These are phyloP conservation scores for Macrolepiota fuliginosa DNA, from an alignment of 768 basidiomycete genomes.

Conservation along the genomic window DNA sequence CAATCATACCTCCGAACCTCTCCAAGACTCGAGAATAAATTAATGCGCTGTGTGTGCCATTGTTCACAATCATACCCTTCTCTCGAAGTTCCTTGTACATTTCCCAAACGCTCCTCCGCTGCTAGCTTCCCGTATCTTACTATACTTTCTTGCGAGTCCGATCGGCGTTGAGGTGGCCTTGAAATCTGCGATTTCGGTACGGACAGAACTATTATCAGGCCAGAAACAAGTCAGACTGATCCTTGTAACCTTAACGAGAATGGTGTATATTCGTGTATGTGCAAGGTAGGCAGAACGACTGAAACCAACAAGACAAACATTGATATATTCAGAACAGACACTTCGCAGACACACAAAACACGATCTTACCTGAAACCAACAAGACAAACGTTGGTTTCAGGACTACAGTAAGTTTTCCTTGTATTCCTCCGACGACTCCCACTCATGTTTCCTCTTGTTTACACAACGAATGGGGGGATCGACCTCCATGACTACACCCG, in stretches of 20 bases:
- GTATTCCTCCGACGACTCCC: too few relatives aligned
- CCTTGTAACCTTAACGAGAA: neutral
- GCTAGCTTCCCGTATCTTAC: neutral
- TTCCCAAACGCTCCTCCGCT: neutral
- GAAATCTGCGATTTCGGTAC: neutral
- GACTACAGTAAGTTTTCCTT: too few relatives aligned
- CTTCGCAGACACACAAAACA: too few relatives aligned
- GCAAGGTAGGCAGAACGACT: too few relatives aligned
- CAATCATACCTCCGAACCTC: neutral
- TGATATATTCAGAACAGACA: too few relatives aligned
- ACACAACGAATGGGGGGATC: too few relatives aligned
- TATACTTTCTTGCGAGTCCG: neutral
- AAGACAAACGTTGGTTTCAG: too few relatives aligned
- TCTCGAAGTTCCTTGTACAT: neutral
- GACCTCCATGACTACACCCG: too few relatives aligned
- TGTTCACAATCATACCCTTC: slow-evolving; percentile 7
- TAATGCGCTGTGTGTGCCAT: neutral
- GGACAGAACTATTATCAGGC: slow-evolving; percentile 8
- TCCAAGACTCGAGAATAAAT: neutral
- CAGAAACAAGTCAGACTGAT: neutral
- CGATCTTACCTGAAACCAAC: too few relatives aligned
- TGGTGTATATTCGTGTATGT: too few relatives aligned
- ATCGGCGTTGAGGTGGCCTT: neutral
- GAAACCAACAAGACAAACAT: too few relatives aligned
- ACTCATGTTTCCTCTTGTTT: too few relatives aligned